phyloP scores from a whole-genome alignment of 176 grass and related monocot genomes.

The Phoenix dactylifera region DNA sequence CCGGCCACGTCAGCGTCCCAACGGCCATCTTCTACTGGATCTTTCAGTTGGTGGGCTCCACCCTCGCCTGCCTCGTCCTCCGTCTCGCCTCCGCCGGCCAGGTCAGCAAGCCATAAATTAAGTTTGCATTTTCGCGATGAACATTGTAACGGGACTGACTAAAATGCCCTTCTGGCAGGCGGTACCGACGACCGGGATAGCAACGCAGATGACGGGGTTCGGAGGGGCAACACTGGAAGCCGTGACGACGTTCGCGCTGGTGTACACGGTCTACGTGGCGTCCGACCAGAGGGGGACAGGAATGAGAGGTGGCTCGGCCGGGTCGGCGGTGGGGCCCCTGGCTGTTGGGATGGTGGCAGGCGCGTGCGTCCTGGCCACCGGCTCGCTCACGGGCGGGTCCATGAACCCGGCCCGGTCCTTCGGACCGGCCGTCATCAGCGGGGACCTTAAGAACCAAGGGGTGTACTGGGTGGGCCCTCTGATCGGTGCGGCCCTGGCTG shows the following conservation, averaged over 20 bases:
- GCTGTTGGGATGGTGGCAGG: slow-evolving; percentile 40
- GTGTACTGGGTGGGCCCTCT: slow-evolving; percentile 86
- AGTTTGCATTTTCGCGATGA: not conserved
- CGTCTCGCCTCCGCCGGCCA: slow-evolving; percentile 52
- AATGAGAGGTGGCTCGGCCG: slow-evolving; percentile 11
- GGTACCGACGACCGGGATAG: slow-evolving; percentile 69
- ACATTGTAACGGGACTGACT: too few species aligned
- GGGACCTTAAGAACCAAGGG: slow-evolving; percentile 60
- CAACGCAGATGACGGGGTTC: slow-evolving; percentile 69
- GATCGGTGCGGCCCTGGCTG: slow-evolving; percentile 52
- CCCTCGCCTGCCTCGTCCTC: slow-evolving; percentile 64
- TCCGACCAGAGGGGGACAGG: slow-evolving; percentile 16
- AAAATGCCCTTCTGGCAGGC: slow-evolving; percentile 18
- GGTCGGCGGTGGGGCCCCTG: slow-evolving; percentile 28
- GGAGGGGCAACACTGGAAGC: slow-evolving; percentile 58
- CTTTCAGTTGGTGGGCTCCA: slow-evolving; percentile 59
- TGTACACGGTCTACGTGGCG: slow-evolving; percentile 59
- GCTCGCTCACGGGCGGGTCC: slow-evolving; percentile 59
- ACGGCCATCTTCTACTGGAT: slow-evolving; percentile 65
- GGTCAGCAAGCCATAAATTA: slow-evolving; percentile 9
- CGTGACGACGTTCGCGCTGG: slow-evolving; percentile 55
- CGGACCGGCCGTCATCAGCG: slow-evolving; percentile 59
- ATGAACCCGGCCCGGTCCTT: slow-evolving; percentile 96
- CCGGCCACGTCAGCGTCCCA: slow-evolving; percentile 42
- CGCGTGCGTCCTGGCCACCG: slow-evolving; percentile 54